Base-by-base conservation (phyloP, 2,329 filamentous ascomycete genomes). In the Fusarium aywerte region DNA sequence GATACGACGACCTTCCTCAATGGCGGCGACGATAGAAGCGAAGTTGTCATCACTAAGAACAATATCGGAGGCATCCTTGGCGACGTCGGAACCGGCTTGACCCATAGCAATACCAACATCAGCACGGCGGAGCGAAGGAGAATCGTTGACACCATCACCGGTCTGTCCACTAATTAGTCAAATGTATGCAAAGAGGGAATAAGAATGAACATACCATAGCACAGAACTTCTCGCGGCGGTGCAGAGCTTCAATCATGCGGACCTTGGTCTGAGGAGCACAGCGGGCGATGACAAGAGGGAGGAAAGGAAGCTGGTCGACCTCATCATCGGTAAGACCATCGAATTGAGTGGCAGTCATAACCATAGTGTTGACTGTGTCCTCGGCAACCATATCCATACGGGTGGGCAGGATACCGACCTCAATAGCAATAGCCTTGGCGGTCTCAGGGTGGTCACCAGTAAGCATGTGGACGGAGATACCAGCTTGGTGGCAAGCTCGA, bases 21-120 rank as follows among this genome's bases (percentile, higher is more conserved):
- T 88, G 5, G 89, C 89, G 56, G 88, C 87, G 42, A 92, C 84
- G 57, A 92, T 92, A 7, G 85, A 88, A 4, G 89, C 89, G 68
- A 92, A 92, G 78, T 92, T 92, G 75, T 92, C 90, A 73, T 92
- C 89, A 1, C 88, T 89, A 7, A 92, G 79, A 13, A 91, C 87
- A 57, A 92, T 88, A 68, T 91, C 89, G 0, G 89, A 90, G 0
- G 85, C 85, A 38, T 81, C 79, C 73, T 90, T 90, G 23, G 88
- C 87, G 5, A 90, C 87, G 62, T 90, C 89, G 15, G 84, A 88
- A 3, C 88, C 87, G 9, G 85, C 78, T 63, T 82, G 79, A 15
- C 87, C 87, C 87, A 90, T 90, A 31, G 87, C 87, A 70, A 92
- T 92, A 59, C 90, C 90, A 5, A 92, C 89, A 74, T 92, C 90